Conservation (phyloP, 202 grass and related monocot genomes). For the Panicum virgatum region DNA sequence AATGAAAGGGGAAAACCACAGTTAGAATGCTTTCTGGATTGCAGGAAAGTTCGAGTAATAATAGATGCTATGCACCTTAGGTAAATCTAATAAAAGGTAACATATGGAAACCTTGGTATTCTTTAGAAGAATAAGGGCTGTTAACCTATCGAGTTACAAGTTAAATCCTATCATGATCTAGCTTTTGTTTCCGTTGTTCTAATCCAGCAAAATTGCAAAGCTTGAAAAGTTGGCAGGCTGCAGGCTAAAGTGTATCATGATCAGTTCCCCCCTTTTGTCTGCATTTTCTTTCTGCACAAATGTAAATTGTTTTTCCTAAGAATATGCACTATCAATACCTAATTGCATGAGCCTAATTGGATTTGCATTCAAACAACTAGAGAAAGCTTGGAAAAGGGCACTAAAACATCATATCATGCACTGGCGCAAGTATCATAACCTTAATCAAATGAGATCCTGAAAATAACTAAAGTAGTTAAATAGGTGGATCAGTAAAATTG, state of each 20-base stretch:
- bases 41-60: constrained; percentile 4
- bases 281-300: background rate
- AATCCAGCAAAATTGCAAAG: background rate
- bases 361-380: background rate
- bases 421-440: background rate
- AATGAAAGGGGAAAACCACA: background rate
- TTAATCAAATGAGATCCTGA: background rate
- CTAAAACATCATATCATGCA: background rate
- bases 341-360: background rate
- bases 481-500: background rate
- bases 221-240: constrained; percentile 17
- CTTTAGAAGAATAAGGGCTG: background rate
- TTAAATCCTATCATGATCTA: constrained; percentile 25
- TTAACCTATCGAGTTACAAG: background rate
- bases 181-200: constrained; percentile 1
- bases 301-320: background rate
- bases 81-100: constrained; percentile 5
- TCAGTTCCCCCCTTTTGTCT: background rate
- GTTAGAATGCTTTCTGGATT: constrained; percentile 24
- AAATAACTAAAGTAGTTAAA: background rate
- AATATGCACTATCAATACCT: background rate
- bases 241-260: background rate
- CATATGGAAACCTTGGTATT: background rate
- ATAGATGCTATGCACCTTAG: background rate
- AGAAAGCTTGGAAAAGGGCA: background rate